Percentiles rank a stretch among this genome's conserved stretches.
Conservation (phyloP, 2,329 filamentous ascomycete species). For the Cladosporium sp. region DNA sequence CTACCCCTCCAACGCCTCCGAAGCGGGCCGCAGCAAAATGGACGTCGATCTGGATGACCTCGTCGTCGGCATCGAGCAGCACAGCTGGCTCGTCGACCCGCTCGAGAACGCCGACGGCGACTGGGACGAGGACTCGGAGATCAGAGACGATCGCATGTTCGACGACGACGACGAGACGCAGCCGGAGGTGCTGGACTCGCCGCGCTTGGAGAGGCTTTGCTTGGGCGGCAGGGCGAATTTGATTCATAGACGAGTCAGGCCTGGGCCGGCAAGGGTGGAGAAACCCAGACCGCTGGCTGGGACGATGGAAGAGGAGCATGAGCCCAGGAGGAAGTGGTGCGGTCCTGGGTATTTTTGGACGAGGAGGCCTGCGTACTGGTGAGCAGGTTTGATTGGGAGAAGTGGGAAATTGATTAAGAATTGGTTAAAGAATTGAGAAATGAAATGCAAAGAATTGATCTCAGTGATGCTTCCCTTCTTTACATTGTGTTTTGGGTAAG, state of each 20-base stretch:
- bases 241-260: slow-evolving; percentile 7
- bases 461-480: too few species aligned
- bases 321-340: neutral
- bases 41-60: neutral
- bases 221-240: slow-evolving; percentile 2
- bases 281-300: neutral
- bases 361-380: slow-evolving; percentile 6
- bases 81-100: slow-evolving; percentile 9
- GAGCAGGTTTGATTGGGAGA: neutral
- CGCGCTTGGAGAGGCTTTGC: neutral
- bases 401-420: too few species aligned
- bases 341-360: slow-evolving; percentile 11
- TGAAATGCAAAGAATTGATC: too few species aligned
- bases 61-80: neutral
- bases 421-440: too few species aligned
- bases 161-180: neutral
- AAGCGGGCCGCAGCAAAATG: neutral
- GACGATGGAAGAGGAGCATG: neutral
- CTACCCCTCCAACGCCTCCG: neutral
- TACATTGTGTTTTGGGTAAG: too few species aligned
- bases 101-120: slow-evolving; percentile 1
- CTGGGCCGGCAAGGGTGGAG: neutral
- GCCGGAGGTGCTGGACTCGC: neutral
- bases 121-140: slow-evolving; percentile 4
- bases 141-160: neutral